phyloP scores from a whole-genome alignment of 2,329 filamentous ascomycete genomes.

The Colletotrichum zoysiae region DNA sequence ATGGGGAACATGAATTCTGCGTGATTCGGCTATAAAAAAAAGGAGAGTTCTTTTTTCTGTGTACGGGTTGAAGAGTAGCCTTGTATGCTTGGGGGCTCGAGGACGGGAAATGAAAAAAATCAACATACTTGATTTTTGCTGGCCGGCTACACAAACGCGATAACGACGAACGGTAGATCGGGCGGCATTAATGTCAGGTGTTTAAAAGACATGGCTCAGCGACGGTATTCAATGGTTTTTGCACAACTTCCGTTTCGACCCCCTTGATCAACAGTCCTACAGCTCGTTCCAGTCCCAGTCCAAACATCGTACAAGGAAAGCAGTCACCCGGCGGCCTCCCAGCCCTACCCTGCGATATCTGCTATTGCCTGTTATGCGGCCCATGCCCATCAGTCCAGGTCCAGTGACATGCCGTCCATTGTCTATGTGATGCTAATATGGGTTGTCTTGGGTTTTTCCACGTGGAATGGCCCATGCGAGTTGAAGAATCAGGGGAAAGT shows the following conservation, averaged over 20 bases:
- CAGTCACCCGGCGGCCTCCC: background rate
- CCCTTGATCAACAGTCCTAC: conserved; percentile 1
- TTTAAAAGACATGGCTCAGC: conserved; percentile 41
- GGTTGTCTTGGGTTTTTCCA: background rate
- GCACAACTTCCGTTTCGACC: conserved; percentile 15
- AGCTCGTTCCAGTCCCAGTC: conserved; percentile 9
- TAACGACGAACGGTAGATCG: conserved; percentile 41
- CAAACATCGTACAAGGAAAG: conserved; percentile 9
- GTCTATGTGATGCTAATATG: background rate
- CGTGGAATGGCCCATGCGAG: conserved; percentile 5
- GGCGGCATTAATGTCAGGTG: conserved; percentile 42
- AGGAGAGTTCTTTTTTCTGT: conserved; percentile 25
- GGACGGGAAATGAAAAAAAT: conserved; percentile 41
- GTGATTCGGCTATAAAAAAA: conserved; percentile 26
- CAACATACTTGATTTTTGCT: conserved; percentile 41
- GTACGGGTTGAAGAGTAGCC: conserved; percentile 39
- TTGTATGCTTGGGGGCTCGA: conserved; percentile 33
- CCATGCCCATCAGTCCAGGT: background rate
- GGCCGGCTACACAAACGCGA: conserved; percentile 42
- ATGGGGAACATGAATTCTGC: conserved; percentile 41
- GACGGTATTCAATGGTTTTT: conserved; percentile 42
- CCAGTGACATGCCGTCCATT: conserved; percentile 9
- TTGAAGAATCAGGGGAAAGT: conserved; percentile 23
- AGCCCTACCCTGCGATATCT: background rate
- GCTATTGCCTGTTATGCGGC: too few species aligned